phyloP scores from a whole-genome alignment of 1,139 yeast genomes.

The Taphrina populina region DNA sequence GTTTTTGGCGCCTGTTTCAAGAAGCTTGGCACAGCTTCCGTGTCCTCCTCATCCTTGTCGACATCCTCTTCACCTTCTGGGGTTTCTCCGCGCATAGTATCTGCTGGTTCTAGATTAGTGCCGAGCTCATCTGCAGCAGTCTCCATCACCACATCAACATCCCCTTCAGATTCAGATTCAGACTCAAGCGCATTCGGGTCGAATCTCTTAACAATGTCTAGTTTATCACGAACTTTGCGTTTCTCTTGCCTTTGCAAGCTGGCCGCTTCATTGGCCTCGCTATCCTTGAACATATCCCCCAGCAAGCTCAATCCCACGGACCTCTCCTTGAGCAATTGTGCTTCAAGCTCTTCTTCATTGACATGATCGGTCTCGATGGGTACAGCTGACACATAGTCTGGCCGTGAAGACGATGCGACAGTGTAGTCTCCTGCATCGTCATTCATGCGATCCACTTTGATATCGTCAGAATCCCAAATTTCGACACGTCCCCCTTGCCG shows the following conservation, averaged over 20 bases:
- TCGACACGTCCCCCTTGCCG: slow-evolving; percentile 14
- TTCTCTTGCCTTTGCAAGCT: not conserved
- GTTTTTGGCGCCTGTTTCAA: not conserved
- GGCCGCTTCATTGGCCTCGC: slow-evolving; percentile 2
- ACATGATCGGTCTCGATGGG: not conserved
- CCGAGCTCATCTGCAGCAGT: not conserved
- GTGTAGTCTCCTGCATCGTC: slow-evolving; percentile 7
- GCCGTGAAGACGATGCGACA: slow-evolving; percentile 21
- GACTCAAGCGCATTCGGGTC: slow-evolving; percentile 19
- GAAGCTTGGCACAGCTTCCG: not conserved
- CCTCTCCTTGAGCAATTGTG: slow-evolving; percentile 12
- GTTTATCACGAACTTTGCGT: slow-evolving; percentile 4
- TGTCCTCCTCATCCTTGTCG: not conserved
- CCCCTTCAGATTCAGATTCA: slow-evolving; percentile 55
- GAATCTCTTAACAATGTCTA: slow-evolving; percentile 6
- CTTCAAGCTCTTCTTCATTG: slow-evolving; percentile 6
- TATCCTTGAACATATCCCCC: slow-evolving; percentile 25
- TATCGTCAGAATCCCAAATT: slow-evolving; percentile 22
- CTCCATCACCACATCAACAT: slow-evolving; percentile 47
- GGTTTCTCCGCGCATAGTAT: not conserved
- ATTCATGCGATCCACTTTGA: not conserved
- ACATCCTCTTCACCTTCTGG: not conserved
- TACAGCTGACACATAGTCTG: slow-evolving; percentile 10
- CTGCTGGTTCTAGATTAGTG: not conserved
- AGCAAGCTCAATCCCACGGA: slow-evolving; percentile 12